Base-by-base conservation (phyloP, 495 filamentous ascomycete species). In the Trichoderma asperelloides region DNA sequence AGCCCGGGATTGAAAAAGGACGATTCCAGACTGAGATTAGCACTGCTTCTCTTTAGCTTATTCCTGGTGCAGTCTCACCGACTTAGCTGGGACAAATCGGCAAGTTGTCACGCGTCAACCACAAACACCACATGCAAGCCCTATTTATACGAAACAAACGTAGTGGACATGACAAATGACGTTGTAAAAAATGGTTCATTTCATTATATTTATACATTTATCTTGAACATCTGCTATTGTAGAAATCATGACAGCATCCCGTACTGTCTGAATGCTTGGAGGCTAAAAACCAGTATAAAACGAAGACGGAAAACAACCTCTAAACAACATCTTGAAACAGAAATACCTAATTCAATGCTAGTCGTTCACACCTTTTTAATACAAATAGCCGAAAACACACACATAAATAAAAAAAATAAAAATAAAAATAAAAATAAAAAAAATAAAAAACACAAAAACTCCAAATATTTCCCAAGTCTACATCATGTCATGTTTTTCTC, bases 301-400 rank as follows among this genome's bases (percentile, higher is more conserved):
- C 21, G 18, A 7, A 51, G 3, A 51, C 23, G n/a, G 8, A 51
- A 21, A 51, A 51, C 43, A n/a, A 47, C 13, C 18, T 51, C 47
- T 51, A 51, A 5, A 51, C 16, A 51, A 21, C 18, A 21, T n/a
- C 47, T 45, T 18, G 8, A 51, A 23, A 51, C 47, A 51, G 21
- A 9, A 51, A 51, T 21, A 47, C 12, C 8, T 15, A n/a, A 51
- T n/a, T 21, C 7, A 51, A 9, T 21, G 18, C 21, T 51, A 51
- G n/a, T 51, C 47, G 47, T 51, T 51, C 47, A 51, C 47, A 51
- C 47, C 47, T 21, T 51, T 51, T 51, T 51, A 37, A 37, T 37
- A 37, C 33, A 37, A 37, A 37, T 37, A 37, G 9, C 5, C 33
- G 33, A 37, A 7, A 8, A 4, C 33, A 37, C 33, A 37, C 33